phyloP scores from a whole-genome alignment of 352 stramenopile species.

The Phytophthora melonis region DNA sequence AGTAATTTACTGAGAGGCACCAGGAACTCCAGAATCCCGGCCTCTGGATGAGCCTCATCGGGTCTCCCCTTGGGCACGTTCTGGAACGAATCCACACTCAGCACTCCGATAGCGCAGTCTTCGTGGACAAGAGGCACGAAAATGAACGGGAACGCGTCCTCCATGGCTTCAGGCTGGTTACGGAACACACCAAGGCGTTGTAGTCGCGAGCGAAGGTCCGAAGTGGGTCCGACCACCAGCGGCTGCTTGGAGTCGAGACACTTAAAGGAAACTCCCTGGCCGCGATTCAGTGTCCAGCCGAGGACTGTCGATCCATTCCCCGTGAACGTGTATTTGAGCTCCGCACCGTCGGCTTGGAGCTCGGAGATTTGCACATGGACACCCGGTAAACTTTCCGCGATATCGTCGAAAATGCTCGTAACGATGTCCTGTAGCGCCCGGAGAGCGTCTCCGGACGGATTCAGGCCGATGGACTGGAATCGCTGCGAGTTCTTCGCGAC shows the following conservation, averaged over 20 bases:
- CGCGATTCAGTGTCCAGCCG: constrained; percentile 42
- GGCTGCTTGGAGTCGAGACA: constrained; percentile 57
- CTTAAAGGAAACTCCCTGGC: constrained; percentile 63
- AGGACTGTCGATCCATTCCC: constrained; percentile 48
- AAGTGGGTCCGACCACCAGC: constrained; percentile 49
- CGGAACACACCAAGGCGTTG: constrained; percentile 29
- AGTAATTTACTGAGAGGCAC: constrained; percentile 48
- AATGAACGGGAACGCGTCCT: constrained; percentile 56
- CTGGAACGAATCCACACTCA: constrained; percentile 70
- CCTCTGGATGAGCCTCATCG: constrained; percentile 73
- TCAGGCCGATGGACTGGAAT: constrained; percentile 56
- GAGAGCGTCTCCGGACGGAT: constrained; percentile 63
- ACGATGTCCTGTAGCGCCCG: constrained; percentile 57
- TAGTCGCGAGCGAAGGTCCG: constrained; percentile 44
- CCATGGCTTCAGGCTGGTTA: constrained; percentile 5
- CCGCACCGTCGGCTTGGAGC: constrained; percentile 49
- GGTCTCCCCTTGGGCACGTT: constrained; percentile 61
- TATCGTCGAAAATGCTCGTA: constrained; percentile 51
- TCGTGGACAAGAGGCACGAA: constrained; percentile 78
- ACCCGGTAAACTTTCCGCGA: constrained; percentile 60
- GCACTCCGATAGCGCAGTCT: constrained; percentile 62
- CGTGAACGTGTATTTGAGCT: constrained; percentile 66
- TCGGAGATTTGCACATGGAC: constrained; percentile 66
- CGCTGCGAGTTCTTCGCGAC: constrained; percentile 19
- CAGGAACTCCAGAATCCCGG: constrained; percentile 67